Conservation (phyloP, 257 asterid genomes). For the Scutellaria baicalensis region DNA sequence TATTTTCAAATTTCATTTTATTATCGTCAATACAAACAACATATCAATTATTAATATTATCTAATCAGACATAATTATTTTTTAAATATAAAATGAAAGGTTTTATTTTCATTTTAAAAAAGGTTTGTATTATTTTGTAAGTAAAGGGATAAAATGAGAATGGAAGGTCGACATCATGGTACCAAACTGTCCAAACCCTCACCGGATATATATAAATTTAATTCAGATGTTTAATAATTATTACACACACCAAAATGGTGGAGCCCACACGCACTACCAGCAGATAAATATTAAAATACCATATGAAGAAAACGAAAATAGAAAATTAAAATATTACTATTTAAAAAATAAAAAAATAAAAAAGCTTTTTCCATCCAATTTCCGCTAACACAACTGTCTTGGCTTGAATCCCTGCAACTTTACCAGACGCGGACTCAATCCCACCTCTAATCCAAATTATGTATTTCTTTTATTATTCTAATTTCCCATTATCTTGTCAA, state of each 20-base stretch:
- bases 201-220: not conserved
- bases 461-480: not conserved
- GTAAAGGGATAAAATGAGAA: not conserved
- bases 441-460: not conserved
- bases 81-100: no score
- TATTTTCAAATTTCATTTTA: no score
- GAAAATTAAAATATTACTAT: not conserved
- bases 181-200: constrained; percentile 15
- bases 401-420: constrained; percentile 1
- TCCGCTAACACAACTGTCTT: constrained; percentile 9
- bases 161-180: constrained; percentile 5
- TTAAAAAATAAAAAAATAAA: not conserved
- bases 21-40: no score
- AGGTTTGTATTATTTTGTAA: not conserved
- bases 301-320: not conserved
- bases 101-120: not conserved
- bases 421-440: constrained; percentile 10
- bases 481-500: not conserved
- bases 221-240: not conserved
- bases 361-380: constrained; percentile 5
- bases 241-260: not conserved
- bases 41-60: no score
- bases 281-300: not conserved
- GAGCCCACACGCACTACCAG: constrained; percentile 28
- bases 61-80: no score